Conservation (phyloP, 805 yeast genomes). For the Cyberlindnera samutprakarnensis region DNA sequence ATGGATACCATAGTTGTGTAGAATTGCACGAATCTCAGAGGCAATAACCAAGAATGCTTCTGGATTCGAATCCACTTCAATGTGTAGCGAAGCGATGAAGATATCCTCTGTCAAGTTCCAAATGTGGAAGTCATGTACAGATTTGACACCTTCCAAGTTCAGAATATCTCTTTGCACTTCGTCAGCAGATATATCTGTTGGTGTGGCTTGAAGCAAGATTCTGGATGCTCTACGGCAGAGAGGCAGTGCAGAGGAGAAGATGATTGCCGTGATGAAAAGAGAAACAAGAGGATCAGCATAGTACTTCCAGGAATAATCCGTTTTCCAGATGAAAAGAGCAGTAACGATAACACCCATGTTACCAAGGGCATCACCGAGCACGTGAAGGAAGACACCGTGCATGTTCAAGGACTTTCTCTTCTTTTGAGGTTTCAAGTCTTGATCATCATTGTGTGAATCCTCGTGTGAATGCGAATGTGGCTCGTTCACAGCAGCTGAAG, state of each 20-base stretch:
- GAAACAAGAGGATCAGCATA: constrained; percentile 86
- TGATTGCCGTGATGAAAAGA: constrained; percentile 76
- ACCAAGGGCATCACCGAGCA: constrained; percentile 93
- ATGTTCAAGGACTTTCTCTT: constrained; percentile 71
- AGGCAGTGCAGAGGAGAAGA: constrained; percentile 87
- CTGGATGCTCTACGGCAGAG: constrained; percentile 80
- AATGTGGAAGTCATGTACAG: constrained; percentile 91
- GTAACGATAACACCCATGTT: constrained; percentile 87
- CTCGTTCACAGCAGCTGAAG: constrained; percentile 7
- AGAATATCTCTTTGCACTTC: constrained; percentile 63
- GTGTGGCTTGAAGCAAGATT: constrained; percentile 88
- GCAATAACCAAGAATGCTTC: constrained; percentile 65
- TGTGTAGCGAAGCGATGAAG: constrained; percentile 83
- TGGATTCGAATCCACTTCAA: constrained; percentile 62
- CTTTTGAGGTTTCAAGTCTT: constrained; percentile 6
- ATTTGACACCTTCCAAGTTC: constrained; percentile 62
- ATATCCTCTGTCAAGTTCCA: constrained; percentile 92
- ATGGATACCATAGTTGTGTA: constrained; percentile 81
- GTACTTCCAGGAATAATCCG: constrained; percentile 81
- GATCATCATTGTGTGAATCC: background rate
- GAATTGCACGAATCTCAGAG: constrained; percentile 62
- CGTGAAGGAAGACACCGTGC: constrained; percentile 96
- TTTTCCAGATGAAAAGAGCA: constrained; percentile 90
- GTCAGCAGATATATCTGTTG: constrained; percentile 72
- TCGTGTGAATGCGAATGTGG: constrained; percentile 7